Base-by-base conservation (phyloP, 2,329 filamentous ascomycete species). In the Penicillium sp. region DNA sequence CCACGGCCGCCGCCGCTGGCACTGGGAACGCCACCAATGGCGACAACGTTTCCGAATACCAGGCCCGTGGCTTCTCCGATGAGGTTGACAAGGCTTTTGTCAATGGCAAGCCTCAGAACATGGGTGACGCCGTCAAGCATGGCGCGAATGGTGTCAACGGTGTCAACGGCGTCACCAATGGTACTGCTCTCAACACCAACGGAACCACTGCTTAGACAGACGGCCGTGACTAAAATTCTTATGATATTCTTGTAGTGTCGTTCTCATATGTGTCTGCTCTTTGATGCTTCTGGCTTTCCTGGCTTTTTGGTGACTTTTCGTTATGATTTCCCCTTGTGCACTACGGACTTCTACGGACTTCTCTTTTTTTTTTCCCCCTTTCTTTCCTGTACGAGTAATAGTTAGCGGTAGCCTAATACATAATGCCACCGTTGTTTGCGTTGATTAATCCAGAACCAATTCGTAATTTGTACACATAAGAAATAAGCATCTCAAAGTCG, bases 31-130 rank as follows among this genome's bases (percentile, higher is more conserved):
- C 35, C n/a, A 34, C 38, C 11, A 51, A 51, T 19, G 27, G 43
- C 18, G 47, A 36, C 19, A 58, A 55, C 38, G 39, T 51, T 18
- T 53, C 47, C 6, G 58, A 50, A 42, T 60, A 61, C 48, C 61
- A 58, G n/a, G 56, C 67, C 7, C 65, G 59, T 19, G 67, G 67
- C n/a, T 69, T 70, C 60, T 66, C 65, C 2, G 67, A 68, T 39
- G 68, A 71, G 52, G 59, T 71, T 32, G 66, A 68, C 41, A 50
- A 70, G 39, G 69, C 68, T n/a, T 70, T 71, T 36, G 61, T 65
- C 61, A 57, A 60, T 35, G 55, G 57, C 44, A 61, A 65, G 47
- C 47, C 57, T 39, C 48, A 51, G 9, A 47, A 53, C 10, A 9
- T 56, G 18, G 45, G 51, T 13, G 53, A 55, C 1, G 40, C 51